Base-by-base conservation (phyloP, 2,329 filamentous ascomycete genomes). In the Apiospora arundinis region DNA sequence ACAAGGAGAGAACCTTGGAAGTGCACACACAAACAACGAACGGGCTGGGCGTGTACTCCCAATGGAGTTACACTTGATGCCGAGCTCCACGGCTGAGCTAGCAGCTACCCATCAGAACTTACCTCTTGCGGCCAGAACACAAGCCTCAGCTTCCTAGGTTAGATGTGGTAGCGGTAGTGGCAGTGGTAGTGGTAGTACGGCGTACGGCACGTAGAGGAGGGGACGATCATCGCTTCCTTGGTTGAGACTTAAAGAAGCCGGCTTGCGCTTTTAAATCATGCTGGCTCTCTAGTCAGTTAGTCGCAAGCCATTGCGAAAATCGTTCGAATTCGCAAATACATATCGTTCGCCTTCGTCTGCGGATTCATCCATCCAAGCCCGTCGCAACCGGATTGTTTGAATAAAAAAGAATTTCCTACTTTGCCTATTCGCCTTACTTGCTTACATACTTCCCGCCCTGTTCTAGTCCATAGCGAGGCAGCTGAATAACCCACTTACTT, bases 211-310 rank as follows among this genome's bases (percentile, higher is more conserved):
- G 48, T 52, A 52, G 28, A n/a, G 25, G 28, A 60, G 56, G 56
- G 56, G 32, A 32, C 12, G 52, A 63, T 63, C 56, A 40, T 63
- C 56, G 56, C 56, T 63, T 63, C 56, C 56, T 63, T 63, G 56
- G 32, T 63, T 23, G 32, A 8, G n/a, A 63, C 56, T 21, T 45
- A 40, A 63, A 63, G 21, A 63, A 40, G 56, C 56, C 56, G 56
- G 32, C 56, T 23, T 40, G 32, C 56, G 56, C 56, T 63, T 40
- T 63, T 40, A 63, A 63, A 21, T 18, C 56, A n/a, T 40, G 52
- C 28, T 60, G 16, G 18, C 16, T 40, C 56, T 63, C 52, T n/a
- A 60, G 52, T n/a, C n/a, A n/a, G n/a, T n/a, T n/a, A n/a, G n/a
- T 37, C 28, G 28, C 52, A n/a, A 5, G 52, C 28, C 52, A 60